Evolutionary conservation across 2,329 filamentous ascomycete genomes (phyloP).

Genomic region (Diaporthe australafricana): DNA sequence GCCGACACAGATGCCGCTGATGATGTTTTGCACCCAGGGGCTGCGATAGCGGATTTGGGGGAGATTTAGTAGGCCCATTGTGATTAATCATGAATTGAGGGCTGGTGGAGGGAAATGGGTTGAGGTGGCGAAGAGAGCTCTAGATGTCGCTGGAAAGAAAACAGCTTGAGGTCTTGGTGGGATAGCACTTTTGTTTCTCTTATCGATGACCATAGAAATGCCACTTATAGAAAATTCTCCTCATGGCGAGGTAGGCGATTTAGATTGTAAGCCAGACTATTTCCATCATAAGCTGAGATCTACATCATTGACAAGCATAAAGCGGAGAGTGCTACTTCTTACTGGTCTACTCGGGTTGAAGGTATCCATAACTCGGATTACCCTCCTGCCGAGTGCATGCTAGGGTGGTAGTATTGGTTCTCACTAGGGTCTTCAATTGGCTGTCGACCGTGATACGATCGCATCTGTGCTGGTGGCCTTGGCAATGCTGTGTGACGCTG

Average conservation of each 20-base stretch:
- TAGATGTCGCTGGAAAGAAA: neutral
- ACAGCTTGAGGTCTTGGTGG: neutral
- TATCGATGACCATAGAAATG: neutral
- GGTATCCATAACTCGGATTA: neutral
- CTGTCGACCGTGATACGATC: neutral
- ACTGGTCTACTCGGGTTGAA: conserved; percentile 22
- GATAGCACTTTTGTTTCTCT: neutral
- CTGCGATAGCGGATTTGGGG: conserved; percentile 6
- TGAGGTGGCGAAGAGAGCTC: neutral
- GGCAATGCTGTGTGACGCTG: conserved; percentile 5
- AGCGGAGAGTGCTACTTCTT: neutral
- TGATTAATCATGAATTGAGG: neutral
- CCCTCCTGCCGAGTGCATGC: neutral
- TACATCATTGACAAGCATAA: neutral
- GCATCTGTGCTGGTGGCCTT: neutral
- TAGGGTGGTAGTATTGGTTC: neutral
- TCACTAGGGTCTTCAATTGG: neutral
- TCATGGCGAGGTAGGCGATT: neutral
- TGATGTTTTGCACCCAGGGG: conserved; percentile 8
- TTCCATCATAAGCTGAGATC: neutral
- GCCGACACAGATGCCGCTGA: conserved; percentile 17
- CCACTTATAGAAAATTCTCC: neutral
- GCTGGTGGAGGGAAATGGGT: neutral
- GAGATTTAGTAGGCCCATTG: neutral
- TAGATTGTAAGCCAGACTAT: neutral